A percentile compares a stretch with the other conserved stretches of the same genome.
Conservation (phyloP, 768 basidiomycete genomes). For the Rhodotorula paludigena region DNA sequence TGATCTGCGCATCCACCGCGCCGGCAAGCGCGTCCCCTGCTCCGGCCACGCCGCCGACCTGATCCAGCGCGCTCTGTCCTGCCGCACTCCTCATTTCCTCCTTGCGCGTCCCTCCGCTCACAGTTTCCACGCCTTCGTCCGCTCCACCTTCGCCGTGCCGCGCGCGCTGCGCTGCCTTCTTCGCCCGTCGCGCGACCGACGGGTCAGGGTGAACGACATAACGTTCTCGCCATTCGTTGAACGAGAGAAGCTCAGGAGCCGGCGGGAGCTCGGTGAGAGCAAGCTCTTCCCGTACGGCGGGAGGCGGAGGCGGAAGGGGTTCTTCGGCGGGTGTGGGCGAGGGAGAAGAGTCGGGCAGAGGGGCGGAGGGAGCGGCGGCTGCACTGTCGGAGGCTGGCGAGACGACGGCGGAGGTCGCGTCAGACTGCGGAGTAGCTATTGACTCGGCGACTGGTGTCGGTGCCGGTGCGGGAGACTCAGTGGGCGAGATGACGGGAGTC, state of each 20-base stretch:
- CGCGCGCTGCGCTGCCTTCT: constrained; percentile 31
- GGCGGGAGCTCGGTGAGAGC: constrained; percentile 17
- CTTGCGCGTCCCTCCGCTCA: no score
- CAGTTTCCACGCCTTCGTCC: no score
- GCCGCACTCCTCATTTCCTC: background rate
- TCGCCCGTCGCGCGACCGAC: constrained; percentile 19
- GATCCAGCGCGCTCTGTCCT: constrained; percentile 13
- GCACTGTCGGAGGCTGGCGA: no score
- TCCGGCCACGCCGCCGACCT: background rate
- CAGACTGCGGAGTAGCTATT: no score
- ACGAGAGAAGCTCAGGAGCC: constrained; percentile 57
- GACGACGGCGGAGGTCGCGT: no score
- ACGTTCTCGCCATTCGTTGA: constrained; percentile 82
- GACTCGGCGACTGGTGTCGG: no score
- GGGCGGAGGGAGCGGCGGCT: no score
- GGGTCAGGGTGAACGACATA: constrained; percentile 51
- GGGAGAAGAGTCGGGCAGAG: background rate
- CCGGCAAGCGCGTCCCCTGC: background rate
- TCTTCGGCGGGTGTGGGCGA: background rate
- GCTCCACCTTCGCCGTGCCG: constrained; percentile 14
- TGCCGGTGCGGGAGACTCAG: no score
- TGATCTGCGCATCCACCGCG: background rate
- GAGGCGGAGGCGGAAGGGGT: background rate
- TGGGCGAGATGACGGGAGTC: background rate
- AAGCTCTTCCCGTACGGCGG: constrained; percentile 1